phyloP scores from a whole-genome alignment of 208 protist genomes.

The Wallacemonas sp. region DNA sequence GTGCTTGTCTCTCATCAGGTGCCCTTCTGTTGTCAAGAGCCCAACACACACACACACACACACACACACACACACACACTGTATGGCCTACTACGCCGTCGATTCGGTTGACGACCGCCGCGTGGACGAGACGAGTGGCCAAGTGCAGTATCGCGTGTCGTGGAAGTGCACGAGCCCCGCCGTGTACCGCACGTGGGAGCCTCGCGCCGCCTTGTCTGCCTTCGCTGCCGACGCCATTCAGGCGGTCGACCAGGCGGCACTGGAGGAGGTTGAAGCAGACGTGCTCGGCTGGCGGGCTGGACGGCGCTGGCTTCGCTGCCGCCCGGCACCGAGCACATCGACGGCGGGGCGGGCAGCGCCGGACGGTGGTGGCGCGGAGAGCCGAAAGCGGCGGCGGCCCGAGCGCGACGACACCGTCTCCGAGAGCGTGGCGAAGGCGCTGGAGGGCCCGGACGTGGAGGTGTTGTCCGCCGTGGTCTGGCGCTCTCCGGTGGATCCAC shows the following conservation, averaged over 20 bases:
- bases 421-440: background rate
- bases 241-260: constrained; percentile 43
- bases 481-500: background rate
- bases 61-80: background rate
- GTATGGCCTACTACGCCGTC: background rate
- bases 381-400: constrained; percentile 25
- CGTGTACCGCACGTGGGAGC: constrained; percentile 12
- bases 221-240: background rate
- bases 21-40: no score
- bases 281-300: constrained; percentile 38
- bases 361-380: constrained; percentile 11
- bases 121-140: background rate
- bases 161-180: constrained; percentile 4
- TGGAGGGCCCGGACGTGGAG: constrained; percentile 12
- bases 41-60: no score
- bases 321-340: no score
- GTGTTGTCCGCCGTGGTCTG: constrained; percentile 21
- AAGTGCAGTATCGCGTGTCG: background rate
- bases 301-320: constrained; percentile 4
- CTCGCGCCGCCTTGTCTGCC: background rate
- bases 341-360: background rate
- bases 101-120: constrained; percentile 2
- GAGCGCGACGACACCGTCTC: background rate
- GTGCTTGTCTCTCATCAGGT: no score
- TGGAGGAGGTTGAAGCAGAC: constrained; percentile 30